phyloP scores from a whole-genome alignment of 1,284 basidiomycete genomes.

The Cutaneotrichosporon sp. region DNA sequence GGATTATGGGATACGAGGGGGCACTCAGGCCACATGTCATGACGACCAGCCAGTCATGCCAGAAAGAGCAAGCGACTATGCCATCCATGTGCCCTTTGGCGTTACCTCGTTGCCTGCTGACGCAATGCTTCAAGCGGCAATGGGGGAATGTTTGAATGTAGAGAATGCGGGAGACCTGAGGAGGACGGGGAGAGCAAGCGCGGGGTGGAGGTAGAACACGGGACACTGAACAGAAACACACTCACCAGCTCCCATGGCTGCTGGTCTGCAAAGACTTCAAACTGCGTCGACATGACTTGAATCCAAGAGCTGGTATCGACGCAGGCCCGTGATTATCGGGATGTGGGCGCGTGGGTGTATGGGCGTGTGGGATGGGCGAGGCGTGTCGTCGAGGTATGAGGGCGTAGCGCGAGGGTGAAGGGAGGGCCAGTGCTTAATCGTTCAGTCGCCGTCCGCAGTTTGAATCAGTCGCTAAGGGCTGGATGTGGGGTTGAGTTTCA shows the following conservation, averaged over 20 bases:
- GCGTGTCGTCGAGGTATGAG: not conserved
- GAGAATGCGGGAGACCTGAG: not conserved
- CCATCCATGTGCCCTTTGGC: not conserved
- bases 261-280: slow-evolving; percentile 21
- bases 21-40: not conserved
- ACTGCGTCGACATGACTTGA: slow-evolving; percentile 2
- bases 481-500: not conserved
- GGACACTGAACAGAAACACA: not conserved
- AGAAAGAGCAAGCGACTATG: not conserved
- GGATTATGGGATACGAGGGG: not conserved
- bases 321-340: not conserved
- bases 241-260: slow-evolving; percentile 29
- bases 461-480: not conserved
- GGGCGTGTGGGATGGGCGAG: not conserved
- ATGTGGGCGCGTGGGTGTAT: too few species aligned
- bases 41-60: not conserved
- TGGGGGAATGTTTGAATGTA: not conserved
- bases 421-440: not conserved
- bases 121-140: not conserved
- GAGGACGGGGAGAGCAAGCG: not conserved
- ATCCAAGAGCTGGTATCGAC: not conserved
- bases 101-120: not conserved
- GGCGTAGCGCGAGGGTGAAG: not conserved
- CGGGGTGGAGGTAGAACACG: too few species aligned
- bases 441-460: not conserved